These are phyloP conservation scores for Phytophthora tentaculata DNA, from an alignment of 352 stramenopile species.

Conservation along the genomic window DNA sequence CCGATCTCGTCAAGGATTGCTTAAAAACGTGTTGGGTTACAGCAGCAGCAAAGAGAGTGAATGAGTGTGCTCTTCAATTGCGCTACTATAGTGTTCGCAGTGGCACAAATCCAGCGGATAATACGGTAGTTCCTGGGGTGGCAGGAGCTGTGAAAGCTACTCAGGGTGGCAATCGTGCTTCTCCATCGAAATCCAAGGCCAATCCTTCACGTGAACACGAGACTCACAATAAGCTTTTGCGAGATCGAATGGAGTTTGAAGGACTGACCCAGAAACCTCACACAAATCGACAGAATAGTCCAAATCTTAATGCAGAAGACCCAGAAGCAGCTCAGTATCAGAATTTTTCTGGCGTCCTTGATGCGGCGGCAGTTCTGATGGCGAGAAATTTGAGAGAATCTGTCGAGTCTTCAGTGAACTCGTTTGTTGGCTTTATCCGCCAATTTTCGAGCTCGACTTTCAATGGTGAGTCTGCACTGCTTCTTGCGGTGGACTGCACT, in stretches of 20 bases:
- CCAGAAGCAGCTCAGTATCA: conserved; percentile 52
- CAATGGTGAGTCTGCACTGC: conserved; percentile 61
- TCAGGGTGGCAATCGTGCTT: conserved; percentile 2
- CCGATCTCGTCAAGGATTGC: conserved; percentile 87
- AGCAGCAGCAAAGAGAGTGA: conserved; percentile 70
- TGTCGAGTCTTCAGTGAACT: conserved; percentile 82
- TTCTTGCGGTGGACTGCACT: conserved; percentile 66
- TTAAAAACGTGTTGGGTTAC: conserved; percentile 85
- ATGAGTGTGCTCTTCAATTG: conserved; percentile 64
- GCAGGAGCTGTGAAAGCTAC: conserved; percentile 20
- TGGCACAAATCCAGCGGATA: conserved; percentile 21
- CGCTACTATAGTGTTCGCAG: conserved; percentile 31
- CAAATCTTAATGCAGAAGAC: conserved; percentile 34
- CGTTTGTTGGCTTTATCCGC: conserved; percentile 80
- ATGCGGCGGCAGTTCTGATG: conserved; percentile 90
- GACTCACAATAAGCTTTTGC: conserved; percentile 42
- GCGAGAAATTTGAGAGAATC: conserved; percentile 87
- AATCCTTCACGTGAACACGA: conserved; percentile 30
- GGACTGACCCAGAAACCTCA: conserved; percentile 37
- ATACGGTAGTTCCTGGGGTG: conserved; percentile 23
- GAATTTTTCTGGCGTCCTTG: conserved; percentile 74
- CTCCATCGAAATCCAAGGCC: conserved; percentile 31
- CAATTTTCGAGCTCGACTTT: conserved; percentile 62
- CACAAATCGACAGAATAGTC: conserved; percentile 14
- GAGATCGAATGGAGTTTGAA: conserved; percentile 64